phyloP scores from a whole-genome alignment of 2,329 filamentous ascomycete species.

The Fusarium agapanthi region DNA sequence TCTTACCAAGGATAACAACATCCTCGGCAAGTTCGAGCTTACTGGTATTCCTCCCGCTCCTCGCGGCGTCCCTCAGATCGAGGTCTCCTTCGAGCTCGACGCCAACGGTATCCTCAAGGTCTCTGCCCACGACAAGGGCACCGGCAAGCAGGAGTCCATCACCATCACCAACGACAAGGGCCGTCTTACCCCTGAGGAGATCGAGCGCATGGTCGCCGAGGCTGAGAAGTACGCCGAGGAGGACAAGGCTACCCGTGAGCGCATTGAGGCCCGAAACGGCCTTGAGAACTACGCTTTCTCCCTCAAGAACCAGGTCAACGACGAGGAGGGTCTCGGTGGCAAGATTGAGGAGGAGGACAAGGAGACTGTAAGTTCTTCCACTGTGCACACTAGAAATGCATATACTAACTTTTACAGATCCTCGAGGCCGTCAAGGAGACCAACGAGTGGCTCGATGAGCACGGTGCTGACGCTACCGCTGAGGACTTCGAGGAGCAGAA shows the following conservation, averaged over 20 bases:
- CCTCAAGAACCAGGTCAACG: constrained; percentile 99
- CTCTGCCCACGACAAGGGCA: constrained; percentile 95
- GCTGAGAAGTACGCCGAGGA: constrained; percentile 99
- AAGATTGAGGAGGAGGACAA: constrained; percentile 99
- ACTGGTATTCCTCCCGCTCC: constrained; percentile 94
- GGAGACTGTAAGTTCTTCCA: constrained; percentile 76
- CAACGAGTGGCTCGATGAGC: constrained; percentile 96
- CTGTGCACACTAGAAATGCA: not conserved
- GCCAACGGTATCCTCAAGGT: constrained; percentile 99
- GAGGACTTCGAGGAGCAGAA: constrained; percentile 99
- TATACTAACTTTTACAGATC: constrained; percentile 64
- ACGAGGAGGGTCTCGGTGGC: constrained; percentile 94
- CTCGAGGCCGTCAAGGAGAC: constrained; percentile 97
- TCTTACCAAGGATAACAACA: constrained; percentile 97
- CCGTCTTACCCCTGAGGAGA: constrained; percentile 93
- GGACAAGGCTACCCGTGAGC: constrained; percentile 97
- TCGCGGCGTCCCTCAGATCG: constrained; percentile 96
- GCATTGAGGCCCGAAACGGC: constrained; percentile 94
- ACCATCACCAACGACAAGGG: constrained; percentile 99
- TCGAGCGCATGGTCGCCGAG: constrained; percentile 98
- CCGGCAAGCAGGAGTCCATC: constrained; percentile 95
- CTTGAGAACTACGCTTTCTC: constrained; percentile 99
- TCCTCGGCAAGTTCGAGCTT: constrained; percentile 97
- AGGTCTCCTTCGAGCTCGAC: constrained; percentile 97
- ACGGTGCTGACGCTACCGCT: constrained; percentile 81